phyloP scores from a whole-genome alignment of 306 rosid genomes.

The Castanea crenata region DNA sequence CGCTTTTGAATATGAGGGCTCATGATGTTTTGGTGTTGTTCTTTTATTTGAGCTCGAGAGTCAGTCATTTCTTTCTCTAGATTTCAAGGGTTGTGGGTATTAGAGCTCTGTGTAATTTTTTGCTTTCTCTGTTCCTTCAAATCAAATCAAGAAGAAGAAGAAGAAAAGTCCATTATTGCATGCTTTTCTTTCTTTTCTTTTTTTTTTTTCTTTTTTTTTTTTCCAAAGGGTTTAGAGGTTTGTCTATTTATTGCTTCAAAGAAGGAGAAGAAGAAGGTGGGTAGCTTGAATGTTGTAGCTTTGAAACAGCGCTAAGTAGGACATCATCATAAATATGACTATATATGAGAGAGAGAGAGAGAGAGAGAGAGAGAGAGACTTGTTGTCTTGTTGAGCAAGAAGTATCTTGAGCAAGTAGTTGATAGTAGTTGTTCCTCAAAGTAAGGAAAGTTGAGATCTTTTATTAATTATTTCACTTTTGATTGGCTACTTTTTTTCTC shows the following conservation, averaged over 20 bases:
- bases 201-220: too few species aligned
- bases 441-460: background rate
- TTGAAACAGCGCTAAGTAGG: slow-evolving; percentile 22
- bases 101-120: background rate
- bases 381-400: slow-evolving; percentile 46
- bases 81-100: too few species aligned
- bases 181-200: too few species aligned
- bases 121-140: background rate
- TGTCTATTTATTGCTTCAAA: background rate
- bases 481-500: background rate
- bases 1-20: slow-evolving; percentile 21
- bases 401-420: background rate
- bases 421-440: background rate
- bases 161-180: background rate
- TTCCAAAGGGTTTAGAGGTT: background rate
- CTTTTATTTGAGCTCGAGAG: background rate
- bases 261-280: background rate
- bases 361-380: background rate
- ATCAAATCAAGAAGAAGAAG: background rate
- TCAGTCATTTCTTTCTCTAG: slow-evolving; percentile 24
- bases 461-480: background rate
- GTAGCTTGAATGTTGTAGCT: slow-evolving; percentile 21
- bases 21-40: slow-evolving; percentile 2
- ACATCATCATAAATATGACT: slow-evolving; percentile 5
- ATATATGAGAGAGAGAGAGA: background rate